phyloP scores from a whole-genome alignment of 148 eudicot genomes.

The Mesembryanthemum crystallinum region DNA sequence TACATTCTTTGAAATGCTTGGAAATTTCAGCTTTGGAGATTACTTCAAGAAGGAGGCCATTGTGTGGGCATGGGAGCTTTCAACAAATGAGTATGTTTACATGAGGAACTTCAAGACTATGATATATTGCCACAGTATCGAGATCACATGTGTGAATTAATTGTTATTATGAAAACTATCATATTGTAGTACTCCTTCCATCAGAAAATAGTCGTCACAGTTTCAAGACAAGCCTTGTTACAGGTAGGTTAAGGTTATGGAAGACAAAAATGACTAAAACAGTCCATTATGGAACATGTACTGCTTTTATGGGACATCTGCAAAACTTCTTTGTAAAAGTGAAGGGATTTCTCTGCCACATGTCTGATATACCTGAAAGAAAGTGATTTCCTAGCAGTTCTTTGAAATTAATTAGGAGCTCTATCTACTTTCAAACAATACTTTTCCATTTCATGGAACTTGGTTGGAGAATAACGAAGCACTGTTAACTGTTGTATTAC shows the following conservation, averaged over 20 bases:
- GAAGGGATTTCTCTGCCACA: neutral
- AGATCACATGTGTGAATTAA: neutral
- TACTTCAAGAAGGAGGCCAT: slow-evolving; percentile 96
- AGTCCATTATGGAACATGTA: neutral
- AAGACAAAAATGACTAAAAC: neutral
- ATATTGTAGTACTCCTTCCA: neutral
- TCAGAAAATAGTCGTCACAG: neutral
- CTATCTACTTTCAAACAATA: neutral
- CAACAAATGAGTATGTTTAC: slow-evolving; percentile 69
- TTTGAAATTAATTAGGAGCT: neutral
- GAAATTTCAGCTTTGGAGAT: slow-evolving; percentile 97
- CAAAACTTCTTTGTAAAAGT: neutral
- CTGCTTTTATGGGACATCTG: neutral
- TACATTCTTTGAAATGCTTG: slow-evolving; percentile 97
- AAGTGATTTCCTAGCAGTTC: neutral
- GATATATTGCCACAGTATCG: neutral
- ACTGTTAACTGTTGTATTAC: slow-evolving; percentile 25
- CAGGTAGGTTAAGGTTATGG: neutral
- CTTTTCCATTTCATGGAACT: neutral
- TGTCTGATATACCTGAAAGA: neutral
- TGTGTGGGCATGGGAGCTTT: slow-evolving; percentile 97
- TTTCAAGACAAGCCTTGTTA: neutral
- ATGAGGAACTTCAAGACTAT: neutral
- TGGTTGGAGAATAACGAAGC: neutral
- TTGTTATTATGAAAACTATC: neutral